phyloP scores from a whole-genome alignment of 352 stramenopile genomes.

The Phytopythium ostracodes region DNA sequence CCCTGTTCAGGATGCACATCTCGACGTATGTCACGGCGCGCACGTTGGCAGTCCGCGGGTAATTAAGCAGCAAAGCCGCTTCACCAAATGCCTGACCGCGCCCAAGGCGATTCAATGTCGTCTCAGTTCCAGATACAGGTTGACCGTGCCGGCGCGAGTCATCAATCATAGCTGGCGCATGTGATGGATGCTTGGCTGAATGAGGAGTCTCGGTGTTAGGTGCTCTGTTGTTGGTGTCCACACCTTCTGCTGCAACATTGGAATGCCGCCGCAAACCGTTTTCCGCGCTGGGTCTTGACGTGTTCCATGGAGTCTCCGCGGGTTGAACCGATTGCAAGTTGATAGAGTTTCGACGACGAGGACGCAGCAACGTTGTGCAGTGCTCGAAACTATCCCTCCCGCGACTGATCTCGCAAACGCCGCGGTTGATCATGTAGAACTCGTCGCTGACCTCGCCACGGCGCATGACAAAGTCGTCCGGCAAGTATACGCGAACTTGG shows the following conservation, averaged over 20 bases:
- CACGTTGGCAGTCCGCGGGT: slow-evolving; percentile 33
- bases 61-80: slow-evolving; percentile 47
- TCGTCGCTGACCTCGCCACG: slow-evolving; percentile 42
- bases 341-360: background rate
- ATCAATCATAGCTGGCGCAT: background rate
- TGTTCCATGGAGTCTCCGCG: too few relatives aligned
- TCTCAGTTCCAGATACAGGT: background rate
- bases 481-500: slow-evolving; percentile 49
- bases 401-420: slow-evolving; percentile 33
- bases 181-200: background rate
- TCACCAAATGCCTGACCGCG: slow-evolving; percentile 42
- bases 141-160: background rate
- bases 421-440: slow-evolving; percentile 65
- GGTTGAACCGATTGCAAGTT: background rate
- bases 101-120: background rate
- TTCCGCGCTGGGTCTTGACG: background rate
- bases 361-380: slow-evolving; percentile 4
- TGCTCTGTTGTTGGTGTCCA: background rate
- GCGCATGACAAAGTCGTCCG: slow-evolving; percentile 56
- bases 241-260: background rate
- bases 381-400: slow-evolving; percentile 15
- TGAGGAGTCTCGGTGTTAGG: background rate
- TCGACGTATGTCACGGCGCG: slow-evolving; percentile 39
- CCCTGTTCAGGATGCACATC: slow-evolving; percentile 38
- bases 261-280: background rate